Evolutionary conservation across 805 yeast species (phyloP).

Genomic region (Saturnispora sanitii): DNA sequence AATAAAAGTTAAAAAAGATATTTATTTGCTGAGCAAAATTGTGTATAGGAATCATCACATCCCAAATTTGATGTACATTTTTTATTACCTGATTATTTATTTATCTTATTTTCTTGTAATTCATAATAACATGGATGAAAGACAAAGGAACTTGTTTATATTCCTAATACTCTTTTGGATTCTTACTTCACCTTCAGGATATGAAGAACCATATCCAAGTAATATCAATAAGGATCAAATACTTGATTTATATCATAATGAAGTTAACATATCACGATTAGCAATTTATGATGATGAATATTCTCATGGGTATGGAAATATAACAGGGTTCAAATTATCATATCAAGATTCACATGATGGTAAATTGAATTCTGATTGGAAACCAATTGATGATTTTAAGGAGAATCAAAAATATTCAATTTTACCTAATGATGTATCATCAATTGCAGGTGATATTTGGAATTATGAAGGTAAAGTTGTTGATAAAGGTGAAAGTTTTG

Average conservation of each 20-base stretch:
- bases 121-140: constrained; percentile 17
- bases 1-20: too few relatives aligned
- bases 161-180: constrained; percentile 32
- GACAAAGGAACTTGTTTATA: constrained; percentile 25
- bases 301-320: constrained; percentile 48
- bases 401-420: constrained; percentile 46
- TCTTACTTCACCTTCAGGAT: constrained; percentile 32
- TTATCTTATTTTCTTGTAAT: background rate
- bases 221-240: constrained; percentile 18
- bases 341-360: constrained; percentile 47
- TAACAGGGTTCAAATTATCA: constrained; percentile 63
- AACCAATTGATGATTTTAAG: constrained; percentile 36
- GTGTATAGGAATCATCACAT: too few relatives aligned
- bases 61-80: too few relatives aligned
- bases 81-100: background rate
- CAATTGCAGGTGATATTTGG: constrained; percentile 47
- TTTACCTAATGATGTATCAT: constrained; percentile 49
- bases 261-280: constrained; percentile 23
- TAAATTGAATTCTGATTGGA: constrained; percentile 43
- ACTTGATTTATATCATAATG: constrained; percentile 29
- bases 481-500: constrained; percentile 5
- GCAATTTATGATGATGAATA: constrained; percentile 33
- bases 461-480: constrained; percentile 20
- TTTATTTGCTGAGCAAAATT: too few relatives aligned
- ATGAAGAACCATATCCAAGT: constrained; percentile 22